Percentiles rank a stretch among this genome's conserved stretches.
phyloP scores from a whole-genome alignment of 2,329 filamentous ascomycete genomes.

The Aureobasidium sp. region DNA sequence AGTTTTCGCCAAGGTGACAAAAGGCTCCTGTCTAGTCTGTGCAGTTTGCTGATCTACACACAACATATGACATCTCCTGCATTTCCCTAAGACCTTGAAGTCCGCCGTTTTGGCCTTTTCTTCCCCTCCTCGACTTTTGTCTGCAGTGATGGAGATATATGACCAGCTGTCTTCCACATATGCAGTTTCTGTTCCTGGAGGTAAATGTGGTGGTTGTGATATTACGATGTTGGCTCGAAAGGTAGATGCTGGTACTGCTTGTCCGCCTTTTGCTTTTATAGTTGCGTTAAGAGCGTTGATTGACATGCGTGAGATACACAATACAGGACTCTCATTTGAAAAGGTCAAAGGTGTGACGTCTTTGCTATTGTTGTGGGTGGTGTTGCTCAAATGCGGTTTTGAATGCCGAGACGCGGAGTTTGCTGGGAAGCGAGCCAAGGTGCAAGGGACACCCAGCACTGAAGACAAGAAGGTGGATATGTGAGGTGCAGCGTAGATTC shows the following conservation, averaged over 20 bases:
- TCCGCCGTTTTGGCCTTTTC: conserved; percentile 63
- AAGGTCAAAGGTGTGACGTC: conserved; percentile 70
- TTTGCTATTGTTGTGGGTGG: conserved; percentile 35
- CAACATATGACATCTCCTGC: conserved; percentile 95
- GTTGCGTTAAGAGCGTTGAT: conserved; percentile 79
- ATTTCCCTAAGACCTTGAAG: conserved; percentile 80
- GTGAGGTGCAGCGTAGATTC: conserved; percentile 70
- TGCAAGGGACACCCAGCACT: conserved; percentile 81
- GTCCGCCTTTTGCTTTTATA: conserved; percentile 71
- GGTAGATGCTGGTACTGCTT: conserved; percentile 72
- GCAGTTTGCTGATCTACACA: conserved; percentile 91
- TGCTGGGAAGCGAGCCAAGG: conserved; percentile 84
- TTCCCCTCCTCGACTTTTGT: not conserved
- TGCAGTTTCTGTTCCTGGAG: conserved; percentile 56
- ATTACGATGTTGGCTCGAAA: conserved; percentile 94
- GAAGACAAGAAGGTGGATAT: conserved; percentile 83
- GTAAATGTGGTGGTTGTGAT: conserved; percentile 51
- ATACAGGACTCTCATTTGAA: conserved; percentile 94
- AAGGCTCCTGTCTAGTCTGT: conserved; percentile 83
- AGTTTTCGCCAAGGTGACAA: conserved; percentile 88
- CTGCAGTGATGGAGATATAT: conserved; percentile 44
- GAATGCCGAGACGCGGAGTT: conserved; percentile 71
- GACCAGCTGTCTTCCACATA: conserved; percentile 88
- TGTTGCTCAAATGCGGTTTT: conserved; percentile 68
- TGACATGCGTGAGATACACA: conserved; percentile 84